A percentile compares a stretch with the other conserved stretches of the same genome.
phyloP scores from a whole-genome alignment of 75 land plant genomes.

The Azolla pinnata region DNA sequence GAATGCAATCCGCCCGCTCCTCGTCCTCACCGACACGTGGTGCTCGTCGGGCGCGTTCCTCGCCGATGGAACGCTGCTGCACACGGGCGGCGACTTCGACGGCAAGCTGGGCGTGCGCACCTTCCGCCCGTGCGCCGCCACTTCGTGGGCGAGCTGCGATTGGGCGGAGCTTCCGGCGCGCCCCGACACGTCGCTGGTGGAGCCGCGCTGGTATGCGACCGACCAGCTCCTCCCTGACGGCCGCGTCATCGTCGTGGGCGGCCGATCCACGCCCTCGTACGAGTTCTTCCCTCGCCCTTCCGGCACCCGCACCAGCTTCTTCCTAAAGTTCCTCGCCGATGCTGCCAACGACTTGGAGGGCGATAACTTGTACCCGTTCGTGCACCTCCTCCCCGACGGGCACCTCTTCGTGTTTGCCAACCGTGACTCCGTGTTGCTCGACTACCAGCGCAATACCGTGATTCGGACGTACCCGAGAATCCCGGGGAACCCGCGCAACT shows the following conservation, averaged over 20 bases:
- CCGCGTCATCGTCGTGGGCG: slow-evolving; percentile 20
- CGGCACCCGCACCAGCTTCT: neutral
- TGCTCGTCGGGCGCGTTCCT: slow-evolving; percentile 24
- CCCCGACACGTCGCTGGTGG: neutral
- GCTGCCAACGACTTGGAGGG: slow-evolving; percentile 18
- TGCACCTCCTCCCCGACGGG: slow-evolving; percentile 64
- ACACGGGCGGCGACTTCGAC: slow-evolving; percentile 17
- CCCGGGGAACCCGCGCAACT: slow-evolving; percentile 57
- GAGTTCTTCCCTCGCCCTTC: slow-evolving; percentile 19
- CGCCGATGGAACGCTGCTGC: slow-evolving; percentile 16
- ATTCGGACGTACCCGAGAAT: slow-evolving; percentile 31
- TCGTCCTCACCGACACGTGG: slow-evolving; percentile 54
- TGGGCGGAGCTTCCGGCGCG: slow-evolving; percentile 12
- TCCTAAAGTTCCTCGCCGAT: neutral
- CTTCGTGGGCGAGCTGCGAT: slow-evolving; percentile 11
- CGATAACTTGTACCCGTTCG: slow-evolving; percentile 31
- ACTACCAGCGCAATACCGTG: slow-evolving; percentile 32
- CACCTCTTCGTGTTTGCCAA: slow-evolving; percentile 79
- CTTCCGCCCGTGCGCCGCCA: slow-evolving; percentile 11
- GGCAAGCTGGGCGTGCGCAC: slow-evolving; percentile 6
- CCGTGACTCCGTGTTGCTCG: slow-evolving; percentile 42
- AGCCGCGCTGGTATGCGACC: slow-evolving; percentile 22
- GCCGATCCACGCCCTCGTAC: slow-evolving; percentile 16
- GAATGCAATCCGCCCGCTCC: slow-evolving; percentile 34
- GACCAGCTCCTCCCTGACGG: slow-evolving; percentile 26